These are phyloP conservation scores for Glycine latifolia DNA, from an alignment of 306 rosid genomes.

Conservation along the genomic window DNA sequence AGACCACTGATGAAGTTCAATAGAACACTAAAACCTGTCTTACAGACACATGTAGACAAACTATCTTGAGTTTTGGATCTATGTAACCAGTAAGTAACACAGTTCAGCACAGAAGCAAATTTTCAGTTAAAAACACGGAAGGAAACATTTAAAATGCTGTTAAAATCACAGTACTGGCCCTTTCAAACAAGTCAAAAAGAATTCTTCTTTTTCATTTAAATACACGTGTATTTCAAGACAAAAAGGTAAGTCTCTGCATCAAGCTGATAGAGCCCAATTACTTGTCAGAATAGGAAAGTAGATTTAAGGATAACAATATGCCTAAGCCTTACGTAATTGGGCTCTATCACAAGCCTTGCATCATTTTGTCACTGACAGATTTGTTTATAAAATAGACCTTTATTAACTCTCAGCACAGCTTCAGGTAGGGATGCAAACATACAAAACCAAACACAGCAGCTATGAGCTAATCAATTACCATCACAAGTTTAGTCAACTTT, in stretches of 20 bases:
- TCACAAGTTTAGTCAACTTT: constrained; percentile 94
- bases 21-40: constrained; percentile 21
- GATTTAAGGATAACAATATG: too few relatives aligned
- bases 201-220: background rate
- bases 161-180: constrained; percentile 25
- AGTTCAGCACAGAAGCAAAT: background rate
- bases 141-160: constrained; percentile 16
- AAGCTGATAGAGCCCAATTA: too few relatives aligned
- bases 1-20: constrained; percentile 17
- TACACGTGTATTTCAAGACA: constrained; percentile 21
- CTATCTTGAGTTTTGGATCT: background rate
- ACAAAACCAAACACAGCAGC: constrained; percentile 8
- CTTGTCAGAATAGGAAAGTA: too few relatives aligned
- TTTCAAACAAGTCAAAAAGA: background rate
- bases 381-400: constrained; percentile 20
- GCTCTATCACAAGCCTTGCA: too few relatives aligned
- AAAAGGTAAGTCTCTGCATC: background rate
- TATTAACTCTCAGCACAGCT: constrained; percentile 17
- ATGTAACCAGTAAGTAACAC: background rate
- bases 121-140: constrained; percentile 25
- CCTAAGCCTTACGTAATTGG: too few relatives aligned
- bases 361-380: constrained; percentile 25
- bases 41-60: background rate
- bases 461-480: constrained; percentile 59
- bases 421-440: background rate